These are phyloP conservation scores for Erigeron canadensis DNA, from an alignment of 129 eudicot genomes.

Conservation along the genomic window DNA sequence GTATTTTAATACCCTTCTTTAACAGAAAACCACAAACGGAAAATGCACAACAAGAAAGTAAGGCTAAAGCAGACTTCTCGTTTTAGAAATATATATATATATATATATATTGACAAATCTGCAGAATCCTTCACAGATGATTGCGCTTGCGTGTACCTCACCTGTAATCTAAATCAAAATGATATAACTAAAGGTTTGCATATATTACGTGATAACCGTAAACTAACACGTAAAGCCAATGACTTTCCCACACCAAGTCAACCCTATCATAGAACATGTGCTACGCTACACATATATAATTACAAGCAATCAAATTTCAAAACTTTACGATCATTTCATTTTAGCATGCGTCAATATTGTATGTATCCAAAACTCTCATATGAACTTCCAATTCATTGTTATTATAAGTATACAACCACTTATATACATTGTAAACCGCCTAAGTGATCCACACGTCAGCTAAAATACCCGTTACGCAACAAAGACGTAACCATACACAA, in stretches of 20 bases:
- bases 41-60: background rate
- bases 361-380: too few species aligned
- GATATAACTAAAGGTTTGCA: background rate
- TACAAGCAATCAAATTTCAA: too few species aligned
- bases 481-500: too few species aligned
- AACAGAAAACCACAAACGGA: background rate
- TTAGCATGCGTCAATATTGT: too few species aligned
- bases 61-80: constrained; percentile 25
- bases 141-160: constrained; percentile 5
- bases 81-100: constrained; percentile 9
- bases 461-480: too few species aligned
- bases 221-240: background rate
- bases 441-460: too few species aligned
- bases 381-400: too few species aligned
- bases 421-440: too few species aligned
- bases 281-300: too few species aligned
- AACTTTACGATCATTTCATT: too few species aligned
- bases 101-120: constrained; percentile 12
- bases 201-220: background rate
- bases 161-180: constrained; percentile 24
- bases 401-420: too few species aligned
- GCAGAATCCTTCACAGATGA: constrained; percentile 26
- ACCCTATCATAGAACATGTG: too few species aligned
- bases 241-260: background rate
- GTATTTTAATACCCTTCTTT: background rate